Conservation (phyloP, 73 alveolate genomes). For the Chromera velia region DNA sequence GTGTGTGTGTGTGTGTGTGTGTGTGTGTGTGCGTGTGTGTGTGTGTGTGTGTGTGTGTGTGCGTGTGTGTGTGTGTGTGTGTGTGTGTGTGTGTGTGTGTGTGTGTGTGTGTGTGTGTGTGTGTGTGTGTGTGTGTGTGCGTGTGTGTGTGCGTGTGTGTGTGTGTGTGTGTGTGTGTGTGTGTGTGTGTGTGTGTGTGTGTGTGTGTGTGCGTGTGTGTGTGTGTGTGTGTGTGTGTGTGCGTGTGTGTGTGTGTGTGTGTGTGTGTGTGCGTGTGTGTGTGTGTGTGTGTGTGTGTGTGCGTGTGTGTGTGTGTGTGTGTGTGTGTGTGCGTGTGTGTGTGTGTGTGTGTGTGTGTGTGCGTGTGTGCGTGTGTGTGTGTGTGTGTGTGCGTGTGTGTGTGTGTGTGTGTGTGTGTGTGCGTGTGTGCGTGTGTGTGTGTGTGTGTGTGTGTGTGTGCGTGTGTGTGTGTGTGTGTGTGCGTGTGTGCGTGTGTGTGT, state of each 20-base stretch:
- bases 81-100: slow-evolving; percentile 10
- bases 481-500: slow-evolving; percentile 6
- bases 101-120: slow-evolving; percentile 10
- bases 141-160: slow-evolving; percentile 8
- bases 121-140: slow-evolving; percentile 11
- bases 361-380: neutral
- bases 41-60: slow-evolving; percentile 7
- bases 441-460: slow-evolving; percentile 4
- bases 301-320: neutral
- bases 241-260: slow-evolving; percentile 9
- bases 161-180: slow-evolving; percentile 10
- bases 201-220: slow-evolving; percentile 12
- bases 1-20: slow-evolving; percentile 6
- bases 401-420: slow-evolving; percentile 9
- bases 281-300: neutral
- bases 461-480: slow-evolving; percentile 3
- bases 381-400: slow-evolving; percentile 9
- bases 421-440: slow-evolving; percentile 7
- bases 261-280: slow-evolving; percentile 4
- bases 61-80: slow-evolving; percentile 9
- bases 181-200: slow-evolving; percentile 9
- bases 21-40: slow-evolving; percentile 8
- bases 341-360: slow-evolving; percentile 3
- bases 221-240: slow-evolving; percentile 8
- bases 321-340: slow-evolving; percentile 5